These are phyloP conservation scores for cucumber (Cucumis sativus) DNA, from an alignment of 306 rosid genomes.

Conservation along the genomic window DNA sequence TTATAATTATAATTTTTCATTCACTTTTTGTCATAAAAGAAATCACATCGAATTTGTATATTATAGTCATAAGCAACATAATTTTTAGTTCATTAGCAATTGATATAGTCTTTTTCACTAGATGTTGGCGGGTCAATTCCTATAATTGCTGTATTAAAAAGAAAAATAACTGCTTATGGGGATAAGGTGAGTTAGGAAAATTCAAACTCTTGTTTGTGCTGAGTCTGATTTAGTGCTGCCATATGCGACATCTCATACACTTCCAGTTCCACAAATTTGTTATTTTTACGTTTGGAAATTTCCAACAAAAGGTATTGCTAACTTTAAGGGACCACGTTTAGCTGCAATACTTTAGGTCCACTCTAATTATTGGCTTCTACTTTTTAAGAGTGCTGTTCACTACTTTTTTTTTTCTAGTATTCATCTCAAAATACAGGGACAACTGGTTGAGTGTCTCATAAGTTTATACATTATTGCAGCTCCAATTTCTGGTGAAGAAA, in stretches of 20 bases:
- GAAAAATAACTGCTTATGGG: background rate
- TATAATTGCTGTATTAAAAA: too few relatives aligned
- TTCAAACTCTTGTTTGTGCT: background rate
- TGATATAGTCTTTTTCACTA: too few relatives aligned
- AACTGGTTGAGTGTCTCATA: constrained; percentile 4
- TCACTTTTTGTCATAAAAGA: background rate
- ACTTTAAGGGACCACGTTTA: constrained; percentile 5
- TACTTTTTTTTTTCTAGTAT: background rate
- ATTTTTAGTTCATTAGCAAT: too few relatives aligned
- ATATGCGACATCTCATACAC: background rate
- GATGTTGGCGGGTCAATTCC: too few relatives aligned
- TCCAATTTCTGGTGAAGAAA: background rate
- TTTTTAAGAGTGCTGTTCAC: background rate
- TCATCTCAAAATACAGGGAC: background rate
- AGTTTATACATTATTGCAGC: constrained; percentile 2
- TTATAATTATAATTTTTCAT: too few relatives aligned
- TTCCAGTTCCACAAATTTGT: constrained; percentile 2
- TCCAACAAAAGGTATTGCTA: background rate
- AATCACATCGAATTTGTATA: background rate
- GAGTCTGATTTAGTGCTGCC: background rate
- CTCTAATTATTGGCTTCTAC: constrained; percentile 9
- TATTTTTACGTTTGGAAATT: constrained; percentile 1
- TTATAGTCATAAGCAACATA: background rate
- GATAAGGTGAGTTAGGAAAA: background rate
- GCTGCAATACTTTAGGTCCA: constrained; percentile 8